Conservation (phyloP, 2,329 filamentous ascomycete genomes). For the Aspergillus pseudotamarii region DNA sequence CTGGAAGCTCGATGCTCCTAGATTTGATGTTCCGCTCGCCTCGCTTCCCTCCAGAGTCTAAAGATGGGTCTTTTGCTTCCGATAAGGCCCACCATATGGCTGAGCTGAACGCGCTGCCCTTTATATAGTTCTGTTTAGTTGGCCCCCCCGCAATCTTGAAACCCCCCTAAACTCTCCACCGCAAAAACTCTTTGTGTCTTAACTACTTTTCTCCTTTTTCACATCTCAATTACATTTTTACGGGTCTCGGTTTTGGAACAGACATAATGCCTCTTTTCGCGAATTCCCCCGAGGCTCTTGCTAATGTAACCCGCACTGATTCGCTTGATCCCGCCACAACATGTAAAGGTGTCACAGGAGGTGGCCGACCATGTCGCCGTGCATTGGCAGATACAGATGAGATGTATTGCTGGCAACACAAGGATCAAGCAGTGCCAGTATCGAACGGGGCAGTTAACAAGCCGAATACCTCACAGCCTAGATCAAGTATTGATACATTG, state of each 20-base stretch:
- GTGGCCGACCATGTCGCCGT: conserved; percentile 81
- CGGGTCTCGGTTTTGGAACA: background rate
- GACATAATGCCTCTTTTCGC: conserved; percentile 64
- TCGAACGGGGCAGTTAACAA: conserved; percentile 34
- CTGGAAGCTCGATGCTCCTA: background rate
- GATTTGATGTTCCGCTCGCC: background rate
- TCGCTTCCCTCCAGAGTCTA: background rate
- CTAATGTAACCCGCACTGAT: conserved; percentile 70
- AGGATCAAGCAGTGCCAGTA: conserved; percentile 68
- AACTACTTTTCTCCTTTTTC: background rate
- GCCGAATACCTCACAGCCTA: conserved; percentile 49
- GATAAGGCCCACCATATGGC: background rate
- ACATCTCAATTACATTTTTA: background rate
- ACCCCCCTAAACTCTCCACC: conserved; percentile 1
- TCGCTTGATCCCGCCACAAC: conserved; percentile 82
- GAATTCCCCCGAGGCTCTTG: conserved; percentile 78
- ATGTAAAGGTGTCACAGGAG: conserved; percentile 82
- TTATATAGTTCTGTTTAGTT: conserved; percentile 7
- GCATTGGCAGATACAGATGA: conserved; percentile 57
- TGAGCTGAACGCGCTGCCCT: conserved; percentile 2
- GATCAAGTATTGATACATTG: conserved; percentile 84
- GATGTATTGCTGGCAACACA: conserved; percentile 93
- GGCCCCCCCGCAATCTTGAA: background rate
- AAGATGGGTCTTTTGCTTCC: conserved; percentile 4
- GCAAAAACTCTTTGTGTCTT: background rate